A percentile compares a stretch with the other conserved stretches of the same genome.
phyloP scores from a whole-genome alignment of 352 stramenopile species.

The Thalassiosira exigua region DNA sequence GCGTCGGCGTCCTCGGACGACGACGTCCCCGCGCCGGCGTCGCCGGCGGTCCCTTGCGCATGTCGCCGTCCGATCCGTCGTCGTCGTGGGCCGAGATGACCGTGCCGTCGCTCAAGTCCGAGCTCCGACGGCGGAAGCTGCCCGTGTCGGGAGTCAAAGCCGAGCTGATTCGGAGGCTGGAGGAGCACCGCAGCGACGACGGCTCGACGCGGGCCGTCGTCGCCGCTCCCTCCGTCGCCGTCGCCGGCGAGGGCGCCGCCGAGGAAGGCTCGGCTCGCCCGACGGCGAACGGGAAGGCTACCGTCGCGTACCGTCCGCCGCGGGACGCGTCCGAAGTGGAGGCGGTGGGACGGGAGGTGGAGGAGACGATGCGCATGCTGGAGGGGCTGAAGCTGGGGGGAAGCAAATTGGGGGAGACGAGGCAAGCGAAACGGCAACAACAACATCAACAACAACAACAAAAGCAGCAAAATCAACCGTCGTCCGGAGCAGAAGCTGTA shows the following conservation, averaged over 20 bases:
- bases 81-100: conserved; percentile 30
- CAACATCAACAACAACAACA: conserved; percentile 39
- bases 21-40: no score
- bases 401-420: conserved; percentile 22
- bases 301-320: conserved; percentile 23
- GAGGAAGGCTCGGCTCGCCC: background rate
- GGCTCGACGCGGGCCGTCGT: background rate
- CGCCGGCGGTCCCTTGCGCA: no score
- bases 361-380: conserved; percentile 49
- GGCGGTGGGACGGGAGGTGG: conserved; percentile 46
- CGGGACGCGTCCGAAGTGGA: conserved; percentile 47
- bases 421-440: conserved; percentile 31
- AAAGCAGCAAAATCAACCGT: conserved; percentile 9
- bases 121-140: conserved; percentile 61
- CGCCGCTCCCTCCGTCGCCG: background rate
- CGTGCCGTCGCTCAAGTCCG: conserved; percentile 70
- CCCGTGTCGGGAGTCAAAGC: conserved; percentile 69
- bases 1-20: no score
- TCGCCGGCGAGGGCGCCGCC: background rate
- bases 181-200: conserved; percentile 2
- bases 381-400: conserved; percentile 45
- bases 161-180: conserved; percentile 67
- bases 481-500: background rate
- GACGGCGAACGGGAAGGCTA: conserved; percentile 3
- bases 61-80: background rate